phyloP scores from a whole-genome alignment of 1,139 yeast species.

The Geotrichum aggregatum region DNA sequence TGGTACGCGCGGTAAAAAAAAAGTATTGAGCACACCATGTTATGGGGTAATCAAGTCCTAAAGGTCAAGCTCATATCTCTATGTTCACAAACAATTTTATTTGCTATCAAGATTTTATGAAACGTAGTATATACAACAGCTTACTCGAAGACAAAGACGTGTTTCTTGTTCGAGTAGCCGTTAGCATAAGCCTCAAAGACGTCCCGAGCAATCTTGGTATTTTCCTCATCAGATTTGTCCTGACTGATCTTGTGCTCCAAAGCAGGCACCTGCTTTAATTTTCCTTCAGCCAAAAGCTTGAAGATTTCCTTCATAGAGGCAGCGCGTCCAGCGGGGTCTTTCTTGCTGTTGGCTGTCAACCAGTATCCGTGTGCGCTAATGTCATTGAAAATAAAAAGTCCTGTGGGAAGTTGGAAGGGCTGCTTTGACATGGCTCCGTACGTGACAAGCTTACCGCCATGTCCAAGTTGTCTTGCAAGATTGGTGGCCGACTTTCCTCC shows the following conservation, averaged over 20 bases:
- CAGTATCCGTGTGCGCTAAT: conserved; percentile 86
- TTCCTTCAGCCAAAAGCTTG: conserved; percentile 45
- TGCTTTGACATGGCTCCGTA: conserved; percentile 98
- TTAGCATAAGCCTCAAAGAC: conserved; percentile 50
- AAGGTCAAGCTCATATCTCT: no score
- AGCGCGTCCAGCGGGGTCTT: conserved; percentile 46
- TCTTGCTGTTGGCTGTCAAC: conserved; percentile 75
- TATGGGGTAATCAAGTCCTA: no score
- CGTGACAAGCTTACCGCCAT: conserved; percentile 73
- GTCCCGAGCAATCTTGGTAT: conserved; percentile 48
- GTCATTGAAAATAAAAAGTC: conserved; percentile 84
- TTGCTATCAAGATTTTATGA: no score
- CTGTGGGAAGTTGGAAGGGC: conserved; percentile 85
- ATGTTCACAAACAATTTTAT: no score
- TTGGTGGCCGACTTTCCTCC: conserved; percentile 84
- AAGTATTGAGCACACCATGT: no score
- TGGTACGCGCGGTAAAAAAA: no score
- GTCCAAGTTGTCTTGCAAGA: conserved; percentile 73
- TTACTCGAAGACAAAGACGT: conserved; percentile 34
- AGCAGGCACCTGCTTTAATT: conserved; percentile 59
- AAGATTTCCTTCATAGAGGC: conserved; percentile 59
- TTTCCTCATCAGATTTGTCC: conserved; percentile 45
- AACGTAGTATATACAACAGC: background rate
- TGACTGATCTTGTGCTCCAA: conserved; percentile 45
- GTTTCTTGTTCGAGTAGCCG: conserved; percentile 43